Evolutionary conservation across 108 stramenopile genomes (phyloP).

Genomic region (Pseudonitzschia pungens): DNA sequence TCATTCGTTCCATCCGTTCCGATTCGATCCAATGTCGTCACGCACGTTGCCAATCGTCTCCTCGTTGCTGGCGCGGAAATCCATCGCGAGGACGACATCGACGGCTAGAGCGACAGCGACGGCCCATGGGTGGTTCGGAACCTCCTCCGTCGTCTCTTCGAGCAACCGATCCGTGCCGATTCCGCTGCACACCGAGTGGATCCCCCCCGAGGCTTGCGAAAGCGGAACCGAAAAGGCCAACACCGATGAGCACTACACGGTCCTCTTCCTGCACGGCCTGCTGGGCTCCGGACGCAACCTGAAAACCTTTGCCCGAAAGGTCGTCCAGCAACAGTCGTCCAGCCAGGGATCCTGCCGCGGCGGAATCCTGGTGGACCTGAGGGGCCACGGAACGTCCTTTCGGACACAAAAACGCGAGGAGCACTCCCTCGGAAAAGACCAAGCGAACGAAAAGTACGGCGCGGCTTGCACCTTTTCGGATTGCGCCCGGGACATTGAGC

Average conservation of each 20-base stretch:
- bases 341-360: neutral
- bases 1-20: too few relatives aligned
- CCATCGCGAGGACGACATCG: neutral
- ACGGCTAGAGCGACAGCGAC: too few relatives aligned
- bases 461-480: conserved; percentile 23
- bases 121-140: neutral
- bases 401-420: neutral
- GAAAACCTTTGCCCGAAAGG: conserved; percentile 63
- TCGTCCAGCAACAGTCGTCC: conserved; percentile 27
- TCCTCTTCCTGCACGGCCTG: conserved; percentile 83
- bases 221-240: neutral
- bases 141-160: neutral
- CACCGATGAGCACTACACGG: neutral
- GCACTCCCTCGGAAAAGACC: too few relatives aligned
- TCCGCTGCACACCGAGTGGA: neutral
- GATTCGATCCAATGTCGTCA: too few relatives aligned
- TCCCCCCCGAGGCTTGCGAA: neutral
- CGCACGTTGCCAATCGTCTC: neutral
- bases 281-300: conserved; percentile 80
- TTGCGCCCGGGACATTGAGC: conserved; percentile 51
- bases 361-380: conserved; percentile 67
- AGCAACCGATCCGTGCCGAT: neutral
- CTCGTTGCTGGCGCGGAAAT: neutral
- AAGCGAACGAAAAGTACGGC: too few relatives aligned
- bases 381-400: conserved; percentile 67